A percentile compares a stretch with the other conserved stretches of the same genome.
These are phyloP conservation scores for Betula pendula DNA, from an alignment of 306 rosid species.

Conservation along the genomic window DNA sequence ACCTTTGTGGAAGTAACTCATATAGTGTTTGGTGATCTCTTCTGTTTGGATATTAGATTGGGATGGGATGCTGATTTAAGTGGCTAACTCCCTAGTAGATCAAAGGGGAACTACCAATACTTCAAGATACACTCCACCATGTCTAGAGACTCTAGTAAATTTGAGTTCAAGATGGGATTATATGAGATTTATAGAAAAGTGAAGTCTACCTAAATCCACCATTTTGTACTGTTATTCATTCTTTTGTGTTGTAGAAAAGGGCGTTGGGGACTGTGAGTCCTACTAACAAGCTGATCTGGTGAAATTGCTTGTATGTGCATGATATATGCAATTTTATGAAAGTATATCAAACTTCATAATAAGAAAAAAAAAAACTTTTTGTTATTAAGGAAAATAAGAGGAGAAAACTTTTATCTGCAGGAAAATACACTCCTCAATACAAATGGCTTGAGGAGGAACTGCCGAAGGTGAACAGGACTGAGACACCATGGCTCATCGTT, in stretches of 20 bases:
- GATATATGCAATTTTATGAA: constrained; percentile 1
- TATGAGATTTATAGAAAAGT: not conserved
- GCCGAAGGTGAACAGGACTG: constrained; percentile 65
- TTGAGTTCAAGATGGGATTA: not conserved
- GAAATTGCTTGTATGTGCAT: not conserved
- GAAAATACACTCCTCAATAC: constrained; percentile 83
- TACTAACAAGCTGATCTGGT: not conserved
- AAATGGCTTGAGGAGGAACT: constrained; percentile 75
- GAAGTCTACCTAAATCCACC: not conserved
- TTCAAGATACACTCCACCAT: not conserved
- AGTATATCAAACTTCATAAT: not conserved
- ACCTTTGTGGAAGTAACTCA: not conserved
- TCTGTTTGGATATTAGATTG: not conserved
- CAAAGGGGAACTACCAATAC: not conserved
- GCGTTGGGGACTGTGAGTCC: not conserved
- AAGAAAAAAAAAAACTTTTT: not conserved
- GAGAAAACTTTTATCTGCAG: constrained; percentile 31
- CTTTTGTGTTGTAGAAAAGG: not conserved
- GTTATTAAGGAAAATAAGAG: not conserved
- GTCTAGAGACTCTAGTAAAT: not conserved
- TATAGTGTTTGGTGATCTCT: not conserved
- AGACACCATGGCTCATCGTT: constrained; percentile 91
- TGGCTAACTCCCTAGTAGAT: not conserved
- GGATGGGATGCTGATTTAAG: not conserved
- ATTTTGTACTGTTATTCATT: not conserved